Percentiles rank a stretch among this genome's conserved stretches.
phyloP scores from a whole-genome alignment of 1,139 yeast species.

The Nematodospora anomalae region DNA sequence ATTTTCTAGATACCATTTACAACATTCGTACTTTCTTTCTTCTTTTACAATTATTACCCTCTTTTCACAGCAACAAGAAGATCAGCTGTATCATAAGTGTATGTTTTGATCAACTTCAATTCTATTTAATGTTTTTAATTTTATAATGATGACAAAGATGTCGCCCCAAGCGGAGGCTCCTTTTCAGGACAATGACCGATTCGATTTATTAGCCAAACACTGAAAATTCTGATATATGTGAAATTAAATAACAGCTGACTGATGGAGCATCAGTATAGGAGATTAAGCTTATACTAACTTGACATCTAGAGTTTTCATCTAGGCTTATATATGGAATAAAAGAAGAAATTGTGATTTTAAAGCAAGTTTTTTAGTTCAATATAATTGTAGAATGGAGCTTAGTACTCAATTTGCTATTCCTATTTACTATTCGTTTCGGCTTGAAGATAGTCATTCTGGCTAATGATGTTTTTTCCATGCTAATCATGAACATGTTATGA shows the following conservation, averaged over 20 bases:
- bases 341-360: not conserved
- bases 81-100: too few species aligned
- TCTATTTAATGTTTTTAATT: too few species aligned
- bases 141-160: slow-evolving; percentile 46
- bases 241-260: not conserved
- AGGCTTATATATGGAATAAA: not conserved
- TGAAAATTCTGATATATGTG: slow-evolving; percentile 51
- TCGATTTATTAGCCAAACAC: slow-evolving; percentile 54
- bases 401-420: too few species aligned
- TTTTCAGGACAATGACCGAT: slow-evolving; percentile 59
- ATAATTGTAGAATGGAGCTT: too few species aligned
- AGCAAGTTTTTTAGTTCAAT: not conserved
- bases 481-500: slow-evolving; percentile 49
- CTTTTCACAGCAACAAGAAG: too few species aligned
- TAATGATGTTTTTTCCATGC: slow-evolving; percentile 54
- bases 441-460: slow-evolving; percentile 26
- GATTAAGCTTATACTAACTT: not conserved
- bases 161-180: slow-evolving; percentile 63
- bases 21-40: too few species aligned
- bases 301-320: not conserved
- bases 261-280: too few species aligned
- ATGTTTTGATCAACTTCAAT: too few species aligned
- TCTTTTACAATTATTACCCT: too few species aligned
- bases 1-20: too few species aligned
- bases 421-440: too few species aligned